A percentile compares a stretch with the other conserved stretches of the same genome.
These are phyloP conservation scores for Aspergillus brunneoviolaceus DNA, from an alignment of 2,329 filamentous ascomycete genomes.

Conservation along the genomic window DNA sequence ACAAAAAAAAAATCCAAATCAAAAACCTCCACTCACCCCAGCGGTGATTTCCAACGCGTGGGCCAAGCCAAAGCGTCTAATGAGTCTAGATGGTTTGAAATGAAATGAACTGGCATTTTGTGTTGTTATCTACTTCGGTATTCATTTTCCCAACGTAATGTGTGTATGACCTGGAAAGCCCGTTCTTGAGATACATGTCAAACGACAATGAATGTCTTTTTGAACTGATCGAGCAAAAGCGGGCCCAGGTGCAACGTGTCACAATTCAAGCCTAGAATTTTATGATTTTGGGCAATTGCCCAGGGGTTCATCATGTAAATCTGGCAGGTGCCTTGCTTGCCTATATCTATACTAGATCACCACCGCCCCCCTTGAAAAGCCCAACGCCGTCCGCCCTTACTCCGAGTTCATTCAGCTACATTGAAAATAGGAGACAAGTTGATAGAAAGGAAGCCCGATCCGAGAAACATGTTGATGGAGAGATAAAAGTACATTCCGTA, in stretches of 20 bases:
- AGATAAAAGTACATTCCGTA: constrained; percentile 11
- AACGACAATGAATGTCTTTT: too few relatives aligned
- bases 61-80: neutral
- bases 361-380: neutral
- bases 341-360: neutral
- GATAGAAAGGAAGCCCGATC: neutral
- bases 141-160: neutral
- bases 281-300: too few relatives aligned
- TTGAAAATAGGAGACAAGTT: neutral
- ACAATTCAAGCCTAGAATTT: too few relatives aligned
- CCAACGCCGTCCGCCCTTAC: neutral
- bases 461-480: neutral
- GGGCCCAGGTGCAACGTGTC: too few relatives aligned
- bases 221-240: too few relatives aligned
- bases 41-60: too few relatives aligned
- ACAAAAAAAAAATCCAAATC: too few relatives aligned
- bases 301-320: too few relatives aligned
- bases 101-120: neutral
- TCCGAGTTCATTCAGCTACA: neutral
- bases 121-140: neutral
- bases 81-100: constrained; percentile 1
- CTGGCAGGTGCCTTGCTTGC: neutral
- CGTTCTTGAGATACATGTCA: too few relatives aligned
- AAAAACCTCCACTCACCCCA: neutral
- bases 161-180: neutral